Evolutionary conservation across 768 basidiomycete species (phyloP).

Genomic region (Mycena latifolia): DNA sequence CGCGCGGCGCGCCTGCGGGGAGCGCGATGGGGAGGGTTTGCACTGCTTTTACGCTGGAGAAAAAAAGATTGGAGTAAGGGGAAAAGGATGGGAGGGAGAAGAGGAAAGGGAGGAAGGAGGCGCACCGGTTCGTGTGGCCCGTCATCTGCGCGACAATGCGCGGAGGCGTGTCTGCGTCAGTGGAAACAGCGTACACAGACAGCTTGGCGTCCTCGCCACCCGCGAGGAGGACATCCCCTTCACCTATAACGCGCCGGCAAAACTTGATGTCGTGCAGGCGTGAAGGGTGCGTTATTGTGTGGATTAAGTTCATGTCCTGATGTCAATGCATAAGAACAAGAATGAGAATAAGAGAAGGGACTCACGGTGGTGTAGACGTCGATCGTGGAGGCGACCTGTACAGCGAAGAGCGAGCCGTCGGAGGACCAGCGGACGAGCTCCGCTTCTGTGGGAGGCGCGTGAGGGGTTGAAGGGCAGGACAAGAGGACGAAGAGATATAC

Average conservation of each 20-base stretch:
- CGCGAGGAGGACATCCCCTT: constrained; percentile 80
- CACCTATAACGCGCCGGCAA: constrained; percentile 66
- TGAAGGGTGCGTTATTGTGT: constrained; percentile 81
- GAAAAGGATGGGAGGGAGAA: not conserved
- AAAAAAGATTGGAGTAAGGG: constrained; percentile 3
- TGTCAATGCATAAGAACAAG: constrained; percentile 16
- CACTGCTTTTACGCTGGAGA: constrained; percentile 81
- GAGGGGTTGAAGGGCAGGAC: not conserved
- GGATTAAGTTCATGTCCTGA: constrained; percentile 84
- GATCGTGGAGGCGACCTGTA: constrained; percentile 81
- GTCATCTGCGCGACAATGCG: constrained; percentile 76
- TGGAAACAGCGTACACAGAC: constrained; percentile 76
- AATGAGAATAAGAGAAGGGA: not conserved
- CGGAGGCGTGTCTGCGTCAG: constrained; percentile 59
- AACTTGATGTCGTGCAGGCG: constrained; percentile 91
- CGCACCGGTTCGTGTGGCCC: constrained; percentile 91
- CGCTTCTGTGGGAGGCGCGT: constrained; percentile 69
- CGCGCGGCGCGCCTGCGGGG: constrained; percentile 51
- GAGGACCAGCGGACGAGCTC: constrained; percentile 93
- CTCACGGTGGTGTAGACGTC: constrained; percentile 88
- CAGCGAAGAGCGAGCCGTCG: constrained; percentile 81
- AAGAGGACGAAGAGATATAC: constrained; percentile 53
- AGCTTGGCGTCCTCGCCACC: constrained; percentile 93
- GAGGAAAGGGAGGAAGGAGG: too few species aligned
- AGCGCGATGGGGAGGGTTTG: constrained; percentile 74